Base-by-base conservation (phyloP, 345 rosid genomes). In the Cochlearia excelsa region DNA sequence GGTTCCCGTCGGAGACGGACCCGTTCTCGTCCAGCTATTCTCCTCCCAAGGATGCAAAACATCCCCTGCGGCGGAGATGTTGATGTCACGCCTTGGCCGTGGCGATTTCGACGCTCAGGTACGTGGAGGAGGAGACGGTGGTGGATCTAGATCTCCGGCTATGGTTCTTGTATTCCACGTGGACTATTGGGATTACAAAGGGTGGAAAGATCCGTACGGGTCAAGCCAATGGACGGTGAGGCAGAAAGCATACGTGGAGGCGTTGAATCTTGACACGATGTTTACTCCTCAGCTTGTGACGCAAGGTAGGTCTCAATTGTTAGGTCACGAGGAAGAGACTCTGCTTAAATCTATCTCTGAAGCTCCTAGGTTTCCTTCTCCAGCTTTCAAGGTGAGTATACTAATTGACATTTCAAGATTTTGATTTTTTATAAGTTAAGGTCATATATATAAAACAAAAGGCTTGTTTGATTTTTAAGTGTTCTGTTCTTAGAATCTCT, bases 141-240 rank as follows among this genome's bases (percentile, higher is more conserved):
- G 41, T 51, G 50, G 54, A 63, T 51, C 69, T 42, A 29, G 48
- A 7, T 51, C 74, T 63, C 90, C 92, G 16, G 84, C 81, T 60
- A 54, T 86, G 42, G 75, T 86, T 65, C 52, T 91, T 67, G 90
- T 78, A 2, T 85, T 79, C 64, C 96, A 91, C 43, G 96, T 88
- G 0, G 98, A 88, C 54, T 88, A 86, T 46, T 92, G 98, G 96
- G 98, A 92, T 50, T 84, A 88, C 54, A 79, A 71, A 72, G 98
- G 98, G 4, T 92, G 98, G 98, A 91, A 86, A 52, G 98, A 91
- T 54, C 98, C 96, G 28, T 91, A 63, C n/a, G 96, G 85, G 0
- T 77, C 83, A 1, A 88, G 85, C 77, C 80, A 74, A 35, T 86
- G 86, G 82, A 91, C 96, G 0, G 98, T 91, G 30, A 75, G 96